phyloP scores from a whole-genome alignment of 495 filamentous ascomycete species.

The Penicillium simplicissimum region DNA sequence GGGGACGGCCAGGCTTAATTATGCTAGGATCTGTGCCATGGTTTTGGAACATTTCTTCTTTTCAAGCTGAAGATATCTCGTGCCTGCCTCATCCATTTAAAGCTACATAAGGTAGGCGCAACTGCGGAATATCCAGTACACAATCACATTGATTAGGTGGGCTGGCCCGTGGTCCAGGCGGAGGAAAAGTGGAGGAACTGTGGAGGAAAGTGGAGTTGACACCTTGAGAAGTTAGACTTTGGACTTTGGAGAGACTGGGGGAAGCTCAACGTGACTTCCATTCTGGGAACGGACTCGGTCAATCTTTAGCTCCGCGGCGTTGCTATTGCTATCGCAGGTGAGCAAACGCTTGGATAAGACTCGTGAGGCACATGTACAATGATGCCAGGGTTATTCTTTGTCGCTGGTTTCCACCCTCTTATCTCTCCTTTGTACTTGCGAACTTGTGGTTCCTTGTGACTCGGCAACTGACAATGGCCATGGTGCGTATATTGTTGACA shows the following conservation, averaged over 20 bases:
- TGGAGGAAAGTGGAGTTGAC: conserved; percentile 2
- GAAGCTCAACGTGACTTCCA: neutral
- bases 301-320: neutral
- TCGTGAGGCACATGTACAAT: no score
- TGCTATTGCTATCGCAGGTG: no score
- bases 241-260: neutral
- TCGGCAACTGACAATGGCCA: neutral
- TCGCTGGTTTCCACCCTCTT: no score
- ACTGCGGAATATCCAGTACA: neutral
- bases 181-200: no score
- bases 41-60: no score
- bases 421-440: no score
- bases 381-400: no score
- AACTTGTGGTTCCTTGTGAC: no score
- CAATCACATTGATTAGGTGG: neutral
- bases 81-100: neutral
- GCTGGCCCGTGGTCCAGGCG: neutral
- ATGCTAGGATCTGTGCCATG: neutral
- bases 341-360: no score
- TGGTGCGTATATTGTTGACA: neutral
- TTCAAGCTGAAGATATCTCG: no score
- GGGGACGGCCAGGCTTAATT: neutral
- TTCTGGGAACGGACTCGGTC: neutral
- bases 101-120: neutral
- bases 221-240: neutral